Conservation (phyloP, 805 yeast genomes). For the Metschnikowia colocasiae region DNA sequence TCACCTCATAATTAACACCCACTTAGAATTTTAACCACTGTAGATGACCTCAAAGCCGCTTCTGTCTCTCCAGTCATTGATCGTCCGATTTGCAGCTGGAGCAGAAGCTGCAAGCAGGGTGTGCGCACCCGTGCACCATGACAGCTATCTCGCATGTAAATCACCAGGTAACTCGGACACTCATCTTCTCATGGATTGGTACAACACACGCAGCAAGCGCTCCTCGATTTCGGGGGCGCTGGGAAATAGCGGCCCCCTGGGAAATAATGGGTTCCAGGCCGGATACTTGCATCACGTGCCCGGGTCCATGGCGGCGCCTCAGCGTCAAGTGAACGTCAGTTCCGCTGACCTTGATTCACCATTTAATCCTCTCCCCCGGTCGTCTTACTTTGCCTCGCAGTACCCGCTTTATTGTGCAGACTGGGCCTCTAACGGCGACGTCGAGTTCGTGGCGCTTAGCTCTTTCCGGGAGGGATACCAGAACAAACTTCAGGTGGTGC, state of each 20-base stretch:
- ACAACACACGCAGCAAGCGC: constrained; percentile 16
- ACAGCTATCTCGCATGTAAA: not conserved
- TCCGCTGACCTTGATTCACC: not conserved
- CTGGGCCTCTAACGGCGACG: constrained; percentile 28
- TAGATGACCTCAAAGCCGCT: too few relatives aligned
- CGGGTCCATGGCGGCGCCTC: not conserved
- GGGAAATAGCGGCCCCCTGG: not conserved
- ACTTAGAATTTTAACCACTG: too few relatives aligned
- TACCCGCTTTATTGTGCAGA: constrained; percentile 35
- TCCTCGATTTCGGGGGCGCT: constrained; percentile 12
- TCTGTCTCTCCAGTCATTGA: too few relatives aligned
- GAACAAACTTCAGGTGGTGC: constrained; percentile 58
- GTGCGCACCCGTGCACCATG: constrained; percentile 3
- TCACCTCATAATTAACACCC: too few relatives aligned
- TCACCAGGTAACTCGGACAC: not conserved
- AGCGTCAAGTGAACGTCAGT: not conserved
- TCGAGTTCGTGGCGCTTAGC: constrained; percentile 60
- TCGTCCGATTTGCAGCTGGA: not conserved
- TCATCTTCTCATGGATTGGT: constrained; percentile 17
- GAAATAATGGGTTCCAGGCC: not conserved
- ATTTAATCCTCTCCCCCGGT: not conserved
- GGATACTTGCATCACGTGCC: constrained; percentile 1
- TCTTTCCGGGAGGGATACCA: constrained; percentile 74
- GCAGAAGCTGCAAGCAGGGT: not conserved
- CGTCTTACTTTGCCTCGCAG: constrained; percentile 20